Evolutionary conservation across 805 yeast species (phyloP).

Genomic region (Starmerella floricola): DNA sequence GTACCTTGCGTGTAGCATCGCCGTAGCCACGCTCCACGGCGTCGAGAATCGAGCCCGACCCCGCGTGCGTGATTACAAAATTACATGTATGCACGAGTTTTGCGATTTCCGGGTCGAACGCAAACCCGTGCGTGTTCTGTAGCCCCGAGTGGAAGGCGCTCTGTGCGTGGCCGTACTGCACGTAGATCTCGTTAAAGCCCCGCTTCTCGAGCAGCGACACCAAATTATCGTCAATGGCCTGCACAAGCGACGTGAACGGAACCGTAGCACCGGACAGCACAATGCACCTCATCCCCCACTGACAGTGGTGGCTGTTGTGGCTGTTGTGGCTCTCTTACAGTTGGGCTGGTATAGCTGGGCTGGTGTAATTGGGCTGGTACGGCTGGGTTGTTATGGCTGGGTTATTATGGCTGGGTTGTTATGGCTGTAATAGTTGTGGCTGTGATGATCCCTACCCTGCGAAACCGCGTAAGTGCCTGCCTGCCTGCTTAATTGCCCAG

Average conservation of each 20-base stretch:
- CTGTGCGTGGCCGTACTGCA: conserved; percentile 49
- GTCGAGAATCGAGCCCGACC: conserved; percentile 85
- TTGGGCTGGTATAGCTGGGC: no score
- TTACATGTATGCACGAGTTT: conserved; percentile 37
- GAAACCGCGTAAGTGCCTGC: no score
- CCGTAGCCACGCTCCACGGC: conserved; percentile 17
- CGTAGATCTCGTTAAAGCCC: conserved; percentile 34
- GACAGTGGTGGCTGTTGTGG: neutral
- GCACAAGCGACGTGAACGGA: conserved; percentile 52
- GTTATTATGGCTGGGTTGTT: no score
- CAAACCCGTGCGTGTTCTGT: conserved; percentile 35
- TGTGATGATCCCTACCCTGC: no score
- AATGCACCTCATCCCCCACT: conserved; percentile 26
- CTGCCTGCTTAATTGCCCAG: no score
- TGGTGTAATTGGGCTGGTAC: no score
- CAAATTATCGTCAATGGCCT: conserved; percentile 29
- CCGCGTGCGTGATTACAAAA: conserved; percentile 76
- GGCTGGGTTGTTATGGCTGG: no score
- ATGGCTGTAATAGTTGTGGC: no score
- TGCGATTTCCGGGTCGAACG: conserved; percentile 35
- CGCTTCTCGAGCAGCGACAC: conserved; percentile 32
- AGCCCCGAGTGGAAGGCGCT: conserved; percentile 21
- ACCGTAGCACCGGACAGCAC: conserved; percentile 90
- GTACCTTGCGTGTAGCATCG: conserved; percentile 50
- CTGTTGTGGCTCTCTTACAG: neutral